These are phyloP conservation scores for Cryphonectria japonica DNA, from an alignment of 2,329 filamentous ascomycete species.

Conservation along the genomic window DNA sequence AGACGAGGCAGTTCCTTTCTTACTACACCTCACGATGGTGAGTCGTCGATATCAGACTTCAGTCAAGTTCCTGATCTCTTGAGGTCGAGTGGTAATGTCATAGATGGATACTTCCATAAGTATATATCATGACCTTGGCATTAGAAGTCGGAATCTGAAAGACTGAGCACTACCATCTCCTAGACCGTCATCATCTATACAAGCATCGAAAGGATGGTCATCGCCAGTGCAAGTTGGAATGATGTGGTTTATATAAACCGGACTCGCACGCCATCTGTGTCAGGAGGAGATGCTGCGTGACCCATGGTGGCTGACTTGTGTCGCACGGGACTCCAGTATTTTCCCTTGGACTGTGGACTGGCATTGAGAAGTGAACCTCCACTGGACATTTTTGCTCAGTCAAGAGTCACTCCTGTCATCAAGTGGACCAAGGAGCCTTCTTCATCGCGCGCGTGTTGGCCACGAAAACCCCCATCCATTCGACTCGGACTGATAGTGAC, in stretches of 20 bases:
- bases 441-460: neutral
- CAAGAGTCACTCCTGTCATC: neutral
- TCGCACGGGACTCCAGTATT: neutral
- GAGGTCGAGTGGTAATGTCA: neutral
- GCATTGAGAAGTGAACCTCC: neutral
- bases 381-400: neutral
- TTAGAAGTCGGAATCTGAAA: neutral
- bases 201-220: no score
- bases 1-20: neutral
- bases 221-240: no score
- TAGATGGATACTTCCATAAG: neutral
- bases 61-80: neutral
- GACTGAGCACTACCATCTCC: neutral
- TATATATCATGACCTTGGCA: neutral
- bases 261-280: neutral
- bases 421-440: neutral
- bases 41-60: neutral
- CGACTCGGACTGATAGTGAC: neutral
- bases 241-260: no score
- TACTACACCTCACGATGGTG: neutral
- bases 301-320: neutral
- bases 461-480: neutral
- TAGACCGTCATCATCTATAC: neutral
- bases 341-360: neutral
- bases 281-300: neutral